A percentile compares a stretch with the other conserved stretches of the same genome.
Conservation (phyloP, 148 eudicot genomes). For the Diospyros kaki region DNA sequence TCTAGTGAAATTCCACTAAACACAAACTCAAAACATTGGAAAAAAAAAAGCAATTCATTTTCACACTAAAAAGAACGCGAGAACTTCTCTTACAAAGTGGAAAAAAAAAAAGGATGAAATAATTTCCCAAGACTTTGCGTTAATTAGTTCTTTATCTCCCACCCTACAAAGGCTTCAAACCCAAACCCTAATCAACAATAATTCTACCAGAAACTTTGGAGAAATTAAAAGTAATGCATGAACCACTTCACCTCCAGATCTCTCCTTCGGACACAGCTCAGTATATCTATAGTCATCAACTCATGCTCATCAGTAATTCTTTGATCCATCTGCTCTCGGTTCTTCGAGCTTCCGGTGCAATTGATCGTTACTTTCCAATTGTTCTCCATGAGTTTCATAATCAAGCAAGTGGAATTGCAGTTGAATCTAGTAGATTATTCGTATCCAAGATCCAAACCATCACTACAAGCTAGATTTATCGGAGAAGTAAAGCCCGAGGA, state of each 20-base stretch:
- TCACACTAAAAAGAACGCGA: too few relatives aligned
- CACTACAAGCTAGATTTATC: neutral
- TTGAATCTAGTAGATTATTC: neutral
- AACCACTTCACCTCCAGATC: slow-evolving; percentile 11
- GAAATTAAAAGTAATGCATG: neutral
- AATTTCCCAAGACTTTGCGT: too few relatives aligned
- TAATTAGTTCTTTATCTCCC: too few relatives aligned
- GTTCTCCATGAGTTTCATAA: neutral
- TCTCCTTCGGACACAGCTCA: neutral
- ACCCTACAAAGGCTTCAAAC: too few relatives aligned
- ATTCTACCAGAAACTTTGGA: too few relatives aligned
- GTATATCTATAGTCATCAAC: neutral
- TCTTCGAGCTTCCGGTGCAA: neutral
- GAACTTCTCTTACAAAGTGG: too few relatives aligned
- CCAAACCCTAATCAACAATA: too few relatives aligned
- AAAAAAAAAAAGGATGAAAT: too few relatives aligned
- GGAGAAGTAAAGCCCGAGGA: neutral
- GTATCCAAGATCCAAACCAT: neutral
- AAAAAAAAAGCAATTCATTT: too few relatives aligned
- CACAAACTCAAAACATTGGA: too few relatives aligned
- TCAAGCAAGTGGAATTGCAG: neutral
- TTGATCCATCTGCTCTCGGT: neutral
- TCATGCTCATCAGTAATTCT: neutral
- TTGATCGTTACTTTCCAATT: slow-evolving; percentile 1
- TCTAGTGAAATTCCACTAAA: too few relatives aligned